Conservation (phyloP, 2,329 filamentous ascomycete genomes). For the Dactylellina haptotyla region DNA sequence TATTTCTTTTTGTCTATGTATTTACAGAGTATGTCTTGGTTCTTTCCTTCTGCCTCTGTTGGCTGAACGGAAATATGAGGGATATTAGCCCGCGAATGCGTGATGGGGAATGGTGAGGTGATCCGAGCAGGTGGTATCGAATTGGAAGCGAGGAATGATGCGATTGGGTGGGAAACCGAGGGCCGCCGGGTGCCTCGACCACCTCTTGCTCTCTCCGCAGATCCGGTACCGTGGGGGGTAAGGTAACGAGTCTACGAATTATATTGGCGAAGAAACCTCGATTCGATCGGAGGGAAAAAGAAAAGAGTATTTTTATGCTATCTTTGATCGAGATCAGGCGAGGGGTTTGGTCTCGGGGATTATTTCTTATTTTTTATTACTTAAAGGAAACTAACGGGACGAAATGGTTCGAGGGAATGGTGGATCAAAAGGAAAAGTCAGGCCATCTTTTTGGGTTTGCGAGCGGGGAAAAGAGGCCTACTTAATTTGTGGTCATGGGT, state of each 20-base stretch:
- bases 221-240: slow-evolving; percentile 12
- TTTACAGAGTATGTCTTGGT: neutral
- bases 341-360: neutral
- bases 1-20: slow-evolving; percentile 2
- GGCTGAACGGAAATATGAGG: neutral
- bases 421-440: no score
- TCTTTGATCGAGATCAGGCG: slow-evolving; percentile 12
- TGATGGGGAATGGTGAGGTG: slow-evolving; percentile 2
- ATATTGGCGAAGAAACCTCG: neutral
- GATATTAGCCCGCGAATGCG: slow-evolving; percentile 22
- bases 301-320: neutral
- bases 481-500: slow-evolving; percentile 1
- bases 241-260: neutral
- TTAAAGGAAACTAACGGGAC: no score
- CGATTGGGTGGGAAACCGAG: slow-evolving; percentile 22
- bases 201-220: no score
- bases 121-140: slow-evolving; percentile 42
- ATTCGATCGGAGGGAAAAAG: neutral
- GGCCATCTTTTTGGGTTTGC: no score
- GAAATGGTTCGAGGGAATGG: no score
- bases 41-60: neutral
- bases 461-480: no score
- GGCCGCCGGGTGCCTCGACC: slow-evolving; percentile 7
- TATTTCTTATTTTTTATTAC: neutral
- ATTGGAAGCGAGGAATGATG: slow-evolving; percentile 8